phyloP scores from a whole-genome alignment of 2,329 filamentous ascomycete genomes.

The Dendryphion nanum region DNA sequence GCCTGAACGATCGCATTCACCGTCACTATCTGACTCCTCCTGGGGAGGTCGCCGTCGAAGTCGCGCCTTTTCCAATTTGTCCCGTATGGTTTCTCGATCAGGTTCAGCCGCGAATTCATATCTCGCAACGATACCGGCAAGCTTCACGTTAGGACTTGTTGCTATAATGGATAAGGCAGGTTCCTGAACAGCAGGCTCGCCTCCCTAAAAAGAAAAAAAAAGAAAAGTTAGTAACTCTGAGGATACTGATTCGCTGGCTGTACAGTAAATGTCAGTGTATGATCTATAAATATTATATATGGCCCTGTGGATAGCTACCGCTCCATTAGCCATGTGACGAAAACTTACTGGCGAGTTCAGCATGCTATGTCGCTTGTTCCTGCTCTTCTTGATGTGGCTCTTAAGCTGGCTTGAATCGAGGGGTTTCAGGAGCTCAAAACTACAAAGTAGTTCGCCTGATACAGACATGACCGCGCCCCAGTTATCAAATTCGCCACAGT shows the following conservation, averaged over 20 bases:
- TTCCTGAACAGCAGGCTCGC: too few species aligned
- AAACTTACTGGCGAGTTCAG: slow-evolving; percentile 88
- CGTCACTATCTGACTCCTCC: too few species aligned
- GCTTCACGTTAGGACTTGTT: too few species aligned
- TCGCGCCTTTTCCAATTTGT: too few species aligned
- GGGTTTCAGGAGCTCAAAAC: slow-evolving; percentile 94
- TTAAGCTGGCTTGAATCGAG: slow-evolving; percentile 94
- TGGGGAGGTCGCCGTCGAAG: too few species aligned
- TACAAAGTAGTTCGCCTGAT: slow-evolving; percentile 87
- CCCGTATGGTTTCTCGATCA: too few species aligned
- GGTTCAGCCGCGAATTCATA: too few species aligned
- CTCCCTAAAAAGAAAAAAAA: not conserved
- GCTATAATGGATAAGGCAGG: too few species aligned
- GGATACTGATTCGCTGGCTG: slow-evolving; percentile 52
- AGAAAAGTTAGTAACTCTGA: slow-evolving; percentile 47
- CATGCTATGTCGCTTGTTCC: slow-evolving; percentile 92
- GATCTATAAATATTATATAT: slow-evolving; percentile 23
- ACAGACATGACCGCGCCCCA: slow-evolving; percentile 99
- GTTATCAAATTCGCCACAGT: slow-evolving; percentile 98
- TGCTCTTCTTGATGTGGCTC: slow-evolving; percentile 97
- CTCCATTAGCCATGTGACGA: slow-evolving; percentile 14
- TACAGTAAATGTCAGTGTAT: slow-evolving; percentile 27
- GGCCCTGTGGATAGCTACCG: slow-evolving; percentile 15
- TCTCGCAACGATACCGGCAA: too few species aligned
- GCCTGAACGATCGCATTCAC: too few species aligned